These are phyloP conservation scores for Phaeotremella fagi DNA, from an alignment of 768 basidiomycete genomes.

Conservation along the genomic window DNA sequence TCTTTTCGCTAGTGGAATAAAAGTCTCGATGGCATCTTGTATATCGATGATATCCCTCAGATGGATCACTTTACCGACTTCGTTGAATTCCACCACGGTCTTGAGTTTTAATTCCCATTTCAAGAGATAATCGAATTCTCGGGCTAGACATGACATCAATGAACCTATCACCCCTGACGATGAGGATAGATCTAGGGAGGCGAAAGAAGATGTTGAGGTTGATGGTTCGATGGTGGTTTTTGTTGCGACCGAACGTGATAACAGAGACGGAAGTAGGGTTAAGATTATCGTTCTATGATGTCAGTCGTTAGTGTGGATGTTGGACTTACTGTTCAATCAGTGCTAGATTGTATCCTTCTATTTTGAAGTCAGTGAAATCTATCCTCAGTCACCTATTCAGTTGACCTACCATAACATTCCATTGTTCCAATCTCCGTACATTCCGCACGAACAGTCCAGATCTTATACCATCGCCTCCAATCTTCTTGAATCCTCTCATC, in stretches of 20 bases:
- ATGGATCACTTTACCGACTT: slow-evolving; percentile 38
- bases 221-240: slow-evolving; percentile 1
- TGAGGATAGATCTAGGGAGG: neutral
- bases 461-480: slow-evolving; percentile 22
- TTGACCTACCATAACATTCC: slow-evolving; percentile 41
- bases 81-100: slow-evolving; percentile 38
- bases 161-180: neutral
- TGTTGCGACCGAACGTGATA: neutral
- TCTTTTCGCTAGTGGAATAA: slow-evolving; percentile 34
- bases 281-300: slow-evolving; percentile 14
- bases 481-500: slow-evolving; percentile 1
- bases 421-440: slow-evolving; percentile 36
- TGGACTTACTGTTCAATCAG: slow-evolving; percentile 38
- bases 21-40: slow-evolving; percentile 30
- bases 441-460: slow-evolving; percentile 34
- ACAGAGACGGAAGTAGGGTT: slow-evolving; percentile 21
- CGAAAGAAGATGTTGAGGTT: slow-evolving; percentile 10
- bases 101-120: slow-evolving; percentile 28
- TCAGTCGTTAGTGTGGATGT: neutral
- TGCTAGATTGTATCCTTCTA: slow-evolving; percentile 32
- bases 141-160: slow-evolving; percentile 6
- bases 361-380: neutral
- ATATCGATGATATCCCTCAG: slow-evolving; percentile 33
- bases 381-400: too few relatives aligned
- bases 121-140: slow-evolving; percentile 23